Conservation (phyloP, 768 basidiomycete species). For the Sporobolomyces pararoseus region DNA sequence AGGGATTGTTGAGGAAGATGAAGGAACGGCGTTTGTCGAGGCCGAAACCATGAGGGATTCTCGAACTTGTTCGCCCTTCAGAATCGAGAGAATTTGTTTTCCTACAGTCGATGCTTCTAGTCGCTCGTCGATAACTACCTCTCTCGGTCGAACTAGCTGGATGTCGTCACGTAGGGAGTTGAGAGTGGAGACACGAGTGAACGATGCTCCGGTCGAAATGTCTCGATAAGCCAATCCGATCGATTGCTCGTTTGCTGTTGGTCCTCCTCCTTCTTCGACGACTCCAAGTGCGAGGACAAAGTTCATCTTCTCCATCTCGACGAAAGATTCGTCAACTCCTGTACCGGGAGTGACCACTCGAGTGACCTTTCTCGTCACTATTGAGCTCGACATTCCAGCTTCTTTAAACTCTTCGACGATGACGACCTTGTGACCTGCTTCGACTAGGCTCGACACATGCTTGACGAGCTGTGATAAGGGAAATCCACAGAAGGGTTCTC, state of each 20-base stretch:
- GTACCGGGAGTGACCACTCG: slow-evolving; percentile 49
- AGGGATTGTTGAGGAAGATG: neutral
- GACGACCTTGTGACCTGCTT: slow-evolving; percentile 79
- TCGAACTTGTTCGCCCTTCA: slow-evolving; percentile 22
- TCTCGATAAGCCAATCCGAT: slow-evolving; percentile 86
- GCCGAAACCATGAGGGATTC: slow-evolving; percentile 25
- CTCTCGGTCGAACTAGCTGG: slow-evolving; percentile 71
- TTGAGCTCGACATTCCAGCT: slow-evolving; percentile 38
- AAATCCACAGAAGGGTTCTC: slow-evolving; percentile 84
- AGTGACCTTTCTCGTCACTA: slow-evolving; percentile 33
- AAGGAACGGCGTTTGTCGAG: slow-evolving; percentile 26
- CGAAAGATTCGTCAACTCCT: slow-evolving; percentile 53
- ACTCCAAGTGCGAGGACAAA: slow-evolving; percentile 32
- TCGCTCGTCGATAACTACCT: slow-evolving; percentile 58
- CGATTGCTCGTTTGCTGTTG: neutral
- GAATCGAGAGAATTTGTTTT: slow-evolving; percentile 5
- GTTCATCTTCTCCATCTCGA: slow-evolving; percentile 40
- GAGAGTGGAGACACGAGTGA: slow-evolving; percentile 61
- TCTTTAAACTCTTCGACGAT: slow-evolving; percentile 86
- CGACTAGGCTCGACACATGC: slow-evolving; percentile 77
- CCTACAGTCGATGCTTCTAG: neutral
- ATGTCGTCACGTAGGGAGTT: slow-evolving; percentile 72
- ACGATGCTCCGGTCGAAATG: slow-evolving; percentile 90
- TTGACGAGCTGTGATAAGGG: slow-evolving; percentile 79
- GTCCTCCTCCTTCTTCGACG: slow-evolving; percentile 15